These are phyloP conservation scores for Citrus reticulata DNA, from an alignment of 345 rosid genomes.

Conservation along the genomic window DNA sequence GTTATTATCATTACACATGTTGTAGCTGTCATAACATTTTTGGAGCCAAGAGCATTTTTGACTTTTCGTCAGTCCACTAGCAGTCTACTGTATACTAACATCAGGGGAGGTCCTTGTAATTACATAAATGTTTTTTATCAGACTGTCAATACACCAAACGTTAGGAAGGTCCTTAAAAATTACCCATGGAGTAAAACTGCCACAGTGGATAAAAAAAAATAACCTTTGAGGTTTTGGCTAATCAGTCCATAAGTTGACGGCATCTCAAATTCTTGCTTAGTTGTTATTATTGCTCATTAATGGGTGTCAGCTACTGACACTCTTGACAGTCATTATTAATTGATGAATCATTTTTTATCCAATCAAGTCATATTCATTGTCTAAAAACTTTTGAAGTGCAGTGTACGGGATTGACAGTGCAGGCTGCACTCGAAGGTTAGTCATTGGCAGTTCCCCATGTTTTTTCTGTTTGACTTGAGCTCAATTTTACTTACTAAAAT, in stretches of 20 bases:
- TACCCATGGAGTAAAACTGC: slow-evolving; percentile 1
- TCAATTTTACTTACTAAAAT: background rate
- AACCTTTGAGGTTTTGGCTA: slow-evolving; percentile 23
- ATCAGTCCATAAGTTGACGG: slow-evolving; percentile 36
- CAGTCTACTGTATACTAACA: no score
- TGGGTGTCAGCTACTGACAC: background rate
- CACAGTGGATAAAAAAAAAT: slow-evolving; percentile 15
- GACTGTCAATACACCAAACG: no score
- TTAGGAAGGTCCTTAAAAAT: no score
- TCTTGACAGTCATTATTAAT: background rate
- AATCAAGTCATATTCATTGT: background rate
- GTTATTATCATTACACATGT: no score
- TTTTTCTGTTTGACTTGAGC: background rate
- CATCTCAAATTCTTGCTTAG: background rate
- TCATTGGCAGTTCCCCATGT: background rate
- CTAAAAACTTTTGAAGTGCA: slow-evolving; percentile 32
- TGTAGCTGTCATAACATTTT: no score
- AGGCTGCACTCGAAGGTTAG: slow-evolving; percentile 49
- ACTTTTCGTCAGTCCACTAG: no score
- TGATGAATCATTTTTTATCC: background rate
- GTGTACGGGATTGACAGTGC: slow-evolving; percentile 33
- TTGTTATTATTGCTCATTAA: background rate
- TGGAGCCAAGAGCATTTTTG: no score
- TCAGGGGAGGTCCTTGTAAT: no score
- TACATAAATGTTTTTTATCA: no score